phyloP scores from a whole-genome alignment of 352 stramenopile genomes.

The Phytophthora sojae region DNA sequence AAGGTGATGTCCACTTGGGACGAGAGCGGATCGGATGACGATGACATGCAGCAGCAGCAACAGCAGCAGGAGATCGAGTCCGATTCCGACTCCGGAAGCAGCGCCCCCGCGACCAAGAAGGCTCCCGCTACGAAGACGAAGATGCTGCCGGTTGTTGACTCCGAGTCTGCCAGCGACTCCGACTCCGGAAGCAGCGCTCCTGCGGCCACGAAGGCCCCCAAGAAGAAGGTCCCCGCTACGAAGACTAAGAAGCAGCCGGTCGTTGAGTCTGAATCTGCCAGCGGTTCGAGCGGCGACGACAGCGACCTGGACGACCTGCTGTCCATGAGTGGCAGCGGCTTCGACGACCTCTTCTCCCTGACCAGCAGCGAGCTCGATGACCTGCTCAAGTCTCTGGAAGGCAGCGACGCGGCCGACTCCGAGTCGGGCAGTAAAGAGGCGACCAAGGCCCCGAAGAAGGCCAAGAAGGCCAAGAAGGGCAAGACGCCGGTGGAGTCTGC shows the following conservation, averaged over 20 bases:
- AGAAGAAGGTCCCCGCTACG: neutral
- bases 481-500: neutral
- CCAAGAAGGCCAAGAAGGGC: conserved; percentile 8
- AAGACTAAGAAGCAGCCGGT: neutral
- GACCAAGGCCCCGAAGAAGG: neutral
- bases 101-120: too few species aligned
- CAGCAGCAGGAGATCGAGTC: neutral
- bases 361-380: conserved; percentile 8
- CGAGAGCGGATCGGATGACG: neutral
- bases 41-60: neutral
- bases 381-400: neutral
- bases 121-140: too few species aligned
- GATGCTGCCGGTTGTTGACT: too few species aligned
- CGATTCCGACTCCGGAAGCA: neutral
- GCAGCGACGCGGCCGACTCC: neutral
- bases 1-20: neutral
- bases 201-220: too few species aligned
- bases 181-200: too few species aligned
- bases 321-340: neutral
- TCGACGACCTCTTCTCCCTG: conserved; percentile 2
- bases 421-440: neutral
- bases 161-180: too few species aligned
- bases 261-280: too few species aligned
- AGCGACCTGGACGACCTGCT: neutral
- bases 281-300: neutral